Base-by-base conservation (phyloP, 1,284 basidiomycete species). In the Cryptococcus maquisensis region DNA sequence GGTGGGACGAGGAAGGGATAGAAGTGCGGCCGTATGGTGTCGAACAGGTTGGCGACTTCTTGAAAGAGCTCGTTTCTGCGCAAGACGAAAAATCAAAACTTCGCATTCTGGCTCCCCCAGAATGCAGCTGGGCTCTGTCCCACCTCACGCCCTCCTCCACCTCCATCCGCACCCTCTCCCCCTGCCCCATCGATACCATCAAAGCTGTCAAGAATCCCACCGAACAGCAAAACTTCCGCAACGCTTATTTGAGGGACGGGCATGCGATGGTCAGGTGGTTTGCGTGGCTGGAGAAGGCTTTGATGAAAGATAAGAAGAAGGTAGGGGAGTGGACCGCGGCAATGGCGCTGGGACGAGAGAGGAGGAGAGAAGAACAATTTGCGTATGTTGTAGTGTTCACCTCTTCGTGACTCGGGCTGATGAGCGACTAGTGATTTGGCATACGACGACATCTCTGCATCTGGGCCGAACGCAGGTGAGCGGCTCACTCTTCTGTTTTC, bases 311-410 rank as follows among this genome's bases (percentile, higher is more conserved):
- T 46, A 88, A 87, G 59, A 82, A 86, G 57, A 67, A 74, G 46
- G 85, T 98, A 56, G 88, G 87, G 15, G 95, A 98, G 75, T 97
- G 87, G 77, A 87, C 94, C 64, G 95, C 93, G 3, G 90, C 86
- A 0, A 87, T 86, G 71, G 82, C 87, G 52, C 78, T 98, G 54
- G 90, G 86, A 1, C 83, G 86, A 67, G 94, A 84, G 74, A 81
- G 94, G 53, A 79, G 84, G 61, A 80, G 83, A 67, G 83, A 85
- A 62, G 85, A 86, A 73, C 77, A 85, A 68, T 96, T 86, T 71
- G 85, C 86, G 84, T 75, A 35, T 55, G 70, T 66, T 3, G 5
- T 32, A 15, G 39, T 16, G 37, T 15, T 48, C 2, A 12, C 43
- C 8, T 23, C 9, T 44, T 10, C 0, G 4, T 4, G 9, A 44